These are phyloP conservation scores for Colletotrichum tropicicola DNA, from an alignment of 2,329 filamentous ascomycete species.

Conservation along the genomic window DNA sequence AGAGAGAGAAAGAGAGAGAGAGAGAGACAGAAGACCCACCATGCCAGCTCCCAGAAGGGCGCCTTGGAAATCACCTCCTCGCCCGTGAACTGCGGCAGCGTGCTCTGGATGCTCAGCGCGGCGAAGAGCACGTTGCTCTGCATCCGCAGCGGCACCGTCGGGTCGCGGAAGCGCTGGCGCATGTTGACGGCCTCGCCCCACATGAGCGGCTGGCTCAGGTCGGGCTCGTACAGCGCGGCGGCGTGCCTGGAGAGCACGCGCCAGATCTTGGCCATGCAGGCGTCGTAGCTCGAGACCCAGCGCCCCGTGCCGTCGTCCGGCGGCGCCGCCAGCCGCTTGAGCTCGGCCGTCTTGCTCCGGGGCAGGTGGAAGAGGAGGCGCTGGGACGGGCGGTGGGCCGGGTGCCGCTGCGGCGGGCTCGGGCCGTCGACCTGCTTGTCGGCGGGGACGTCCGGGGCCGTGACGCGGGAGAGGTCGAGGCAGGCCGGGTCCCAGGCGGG, in stretches of 20 bases:
- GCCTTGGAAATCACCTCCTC: slow-evolving; percentile 44
- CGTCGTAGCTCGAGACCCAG: slow-evolving; percentile 57
- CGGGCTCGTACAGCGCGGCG: slow-evolving; percentile 42
- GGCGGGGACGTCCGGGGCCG: slow-evolving; percentile 35
- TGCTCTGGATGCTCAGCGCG: slow-evolving; percentile 35
- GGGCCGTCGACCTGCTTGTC: slow-evolving; percentile 42
- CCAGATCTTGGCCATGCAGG: slow-evolving; percentile 51
- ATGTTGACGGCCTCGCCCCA: slow-evolving; percentile 51
- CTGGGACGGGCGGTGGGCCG: slow-evolving; percentile 35
- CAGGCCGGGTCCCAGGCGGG: slow-evolving; percentile 38
- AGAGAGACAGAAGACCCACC: slow-evolving; percentile 33
- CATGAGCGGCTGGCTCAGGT: slow-evolving; percentile 36
- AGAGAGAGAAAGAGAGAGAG: not conserved
- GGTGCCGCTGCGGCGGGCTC: slow-evolving; percentile 37
- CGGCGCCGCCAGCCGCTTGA: slow-evolving; percentile 45
- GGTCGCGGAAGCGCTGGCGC: slow-evolving; percentile 44
- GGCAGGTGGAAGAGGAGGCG: slow-evolving; percentile 52
- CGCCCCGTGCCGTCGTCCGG: slow-evolving; percentile 39
- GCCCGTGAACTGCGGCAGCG: slow-evolving; percentile 39
- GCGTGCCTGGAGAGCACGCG: slow-evolving; percentile 46
- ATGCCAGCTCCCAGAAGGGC: slow-evolving; percentile 44
- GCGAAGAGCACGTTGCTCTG: slow-evolving; percentile 46
- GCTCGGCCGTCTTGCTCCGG: slow-evolving; percentile 49
- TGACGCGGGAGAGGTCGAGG: slow-evolving; percentile 46
- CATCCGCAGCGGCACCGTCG: slow-evolving; percentile 41